phyloP scores from a whole-genome alignment of 2,329 filamentous ascomycete genomes.

The Claviceps pazoutovae region DNA sequence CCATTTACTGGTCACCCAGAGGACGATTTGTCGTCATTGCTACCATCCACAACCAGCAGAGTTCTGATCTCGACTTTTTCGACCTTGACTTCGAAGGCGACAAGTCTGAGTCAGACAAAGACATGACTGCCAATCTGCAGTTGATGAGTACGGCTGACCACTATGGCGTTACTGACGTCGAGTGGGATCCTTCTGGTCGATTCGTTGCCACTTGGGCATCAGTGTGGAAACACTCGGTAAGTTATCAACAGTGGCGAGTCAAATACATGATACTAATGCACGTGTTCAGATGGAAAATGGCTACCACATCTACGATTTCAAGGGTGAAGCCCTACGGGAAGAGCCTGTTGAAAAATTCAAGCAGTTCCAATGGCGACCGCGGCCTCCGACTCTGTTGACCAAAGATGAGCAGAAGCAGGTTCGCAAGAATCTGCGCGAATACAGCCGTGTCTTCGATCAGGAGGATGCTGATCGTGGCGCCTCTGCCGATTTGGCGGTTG shows the following conservation, averaged over 20 bases:
- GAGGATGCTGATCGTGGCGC: conserved; percentile 88
- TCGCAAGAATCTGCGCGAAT: conserved; percentile 96
- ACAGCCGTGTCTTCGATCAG: conserved; percentile 88
- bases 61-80: conserved; percentile 93
- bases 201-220: conserved; percentile 90
- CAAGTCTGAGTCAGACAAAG: conserved; percentile 84
- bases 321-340: conserved; percentile 75
- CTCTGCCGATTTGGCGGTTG: conserved; percentile 83
- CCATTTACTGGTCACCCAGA: conserved; percentile 96
- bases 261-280: conserved; percentile 1
- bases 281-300: conserved; percentile 83
- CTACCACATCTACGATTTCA: conserved; percentile 97
- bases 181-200: conserved; percentile 94
- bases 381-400: conserved; percentile 76
- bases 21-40: conserved; percentile 91
- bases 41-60: conserved; percentile 83
- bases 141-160: conserved; percentile 89
- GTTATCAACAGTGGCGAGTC: conserved; percentile 18
- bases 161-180: conserved; percentile 93
- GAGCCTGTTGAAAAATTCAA: conserved; percentile 95
- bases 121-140: conserved; percentile 86
- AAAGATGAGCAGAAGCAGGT: conserved; percentile 97
- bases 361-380: conserved; percentile 89
- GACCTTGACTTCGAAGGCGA: conserved; percentile 97
- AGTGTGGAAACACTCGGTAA: conserved; percentile 89